Base-by-base conservation (phyloP, 2,329 filamentous ascomycete species). In the Colletotrichum limetticola region DNA sequence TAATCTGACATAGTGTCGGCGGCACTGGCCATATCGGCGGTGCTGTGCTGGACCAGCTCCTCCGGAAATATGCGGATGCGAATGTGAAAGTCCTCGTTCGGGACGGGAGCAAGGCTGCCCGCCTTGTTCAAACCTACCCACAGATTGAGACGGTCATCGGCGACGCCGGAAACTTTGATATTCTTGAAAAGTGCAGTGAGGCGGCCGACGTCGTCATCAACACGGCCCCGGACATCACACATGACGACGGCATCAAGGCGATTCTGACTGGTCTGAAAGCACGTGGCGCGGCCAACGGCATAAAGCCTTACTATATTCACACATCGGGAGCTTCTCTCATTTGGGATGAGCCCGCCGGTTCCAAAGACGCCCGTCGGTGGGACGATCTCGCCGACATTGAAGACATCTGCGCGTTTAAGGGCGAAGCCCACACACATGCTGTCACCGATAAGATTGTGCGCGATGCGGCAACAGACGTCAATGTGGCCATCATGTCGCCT, bases 401-500 rank as follows among this genome's bases (percentile, higher is more conserved):
- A 9, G 67, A 70, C 37, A 66, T 70, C 16, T n/a, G 26, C 19
- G 67, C 67, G 1, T 69, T 69, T 52, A 69, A 65, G 52, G 66
- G 66, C 16, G 66, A 69, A 37, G 66, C 66, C 8, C 66, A 49
- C 42, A 49, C 42, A n/a, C 42, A 49, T 11, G 42, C 42, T 9
- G 42, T 49, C 3, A 49, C 42, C 19, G 42, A 49, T 22, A n/a
- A 49, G 42, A 49, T 49, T 19, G 42, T 49, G 19, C 42, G 42
- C 1, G 66, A 65, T 24, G 66, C 66, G 4, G 59, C 66, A 12
- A 5, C 35, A 1, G 16, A 64, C 3, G 61, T 66, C 53, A 70
- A 70, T 19, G 67, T 70, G 11, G 67, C 67, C 61, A 66, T 70
- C 32, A 35, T 68, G 22, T 72, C 74, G 5, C 74, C 75, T 5